Evolutionary conservation across 768 basidiomycete species (phyloP).

Genomic region (Pleurotus djamor): DNA sequence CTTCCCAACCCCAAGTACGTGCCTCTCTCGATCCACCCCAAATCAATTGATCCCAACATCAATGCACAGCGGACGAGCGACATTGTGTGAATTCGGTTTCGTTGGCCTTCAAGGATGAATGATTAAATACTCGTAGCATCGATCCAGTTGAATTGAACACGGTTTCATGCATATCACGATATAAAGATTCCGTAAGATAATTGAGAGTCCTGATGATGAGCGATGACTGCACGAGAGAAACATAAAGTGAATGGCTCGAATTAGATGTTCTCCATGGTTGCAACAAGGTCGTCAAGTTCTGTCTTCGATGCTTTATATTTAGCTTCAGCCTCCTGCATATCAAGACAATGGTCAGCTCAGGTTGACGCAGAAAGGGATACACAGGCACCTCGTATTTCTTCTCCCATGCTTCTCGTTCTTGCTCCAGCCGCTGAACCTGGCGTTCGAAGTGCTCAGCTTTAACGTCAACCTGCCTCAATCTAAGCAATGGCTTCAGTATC

Average conservation of each 20-base stretch:
- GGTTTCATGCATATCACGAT: neutral
- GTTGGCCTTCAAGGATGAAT: conserved; percentile 65
- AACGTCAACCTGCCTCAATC: conserved; percentile 94
- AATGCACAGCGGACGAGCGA: conserved; percentile 65
- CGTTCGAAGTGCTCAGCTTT: conserved; percentile 99
- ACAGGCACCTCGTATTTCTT: conserved; percentile 82
- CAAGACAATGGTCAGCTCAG: conserved; percentile 2
- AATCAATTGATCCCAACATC: neutral
- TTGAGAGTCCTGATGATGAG: neutral
- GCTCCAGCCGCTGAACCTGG: conserved; percentile 80
- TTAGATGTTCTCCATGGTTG: conserved; percentile 71
- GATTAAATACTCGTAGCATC: conserved; percentile 17
- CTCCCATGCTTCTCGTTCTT: conserved; percentile 93
- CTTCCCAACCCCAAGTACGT: conserved; percentile 73
- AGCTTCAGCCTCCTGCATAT: conserved; percentile 59
- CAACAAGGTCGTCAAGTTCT: conserved; percentile 83
- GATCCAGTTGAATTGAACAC: conserved; percentile 6
- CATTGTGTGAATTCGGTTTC: conserved; percentile 92
- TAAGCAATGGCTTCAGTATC: conserved; percentile 23
- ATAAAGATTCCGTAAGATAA: neutral
- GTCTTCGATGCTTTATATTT: conserved; percentile 74
- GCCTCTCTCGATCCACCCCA: neutral
- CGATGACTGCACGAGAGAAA: neutral
- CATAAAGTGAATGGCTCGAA: too few relatives aligned
- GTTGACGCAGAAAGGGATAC: conserved; percentile 16